Conservation (phyloP, 1,284 basidiomycete species). For the Microbotryum saponariae region DNA sequence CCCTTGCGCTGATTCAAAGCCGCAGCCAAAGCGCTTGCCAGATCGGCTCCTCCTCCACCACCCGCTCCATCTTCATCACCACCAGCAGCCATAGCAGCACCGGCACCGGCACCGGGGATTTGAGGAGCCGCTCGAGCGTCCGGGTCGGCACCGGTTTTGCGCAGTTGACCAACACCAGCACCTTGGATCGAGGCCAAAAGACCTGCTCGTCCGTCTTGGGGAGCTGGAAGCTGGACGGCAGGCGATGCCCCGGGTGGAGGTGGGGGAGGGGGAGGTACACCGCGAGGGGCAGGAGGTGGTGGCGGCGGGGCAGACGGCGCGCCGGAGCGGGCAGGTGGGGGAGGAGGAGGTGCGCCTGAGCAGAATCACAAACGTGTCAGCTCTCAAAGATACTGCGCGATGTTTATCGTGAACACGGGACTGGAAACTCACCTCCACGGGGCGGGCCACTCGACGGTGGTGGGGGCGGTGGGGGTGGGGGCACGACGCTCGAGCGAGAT, state of each 20-base stretch:
- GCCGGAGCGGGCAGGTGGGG: constrained; percentile 8
- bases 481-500: not conserved
- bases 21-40: constrained; percentile 59
- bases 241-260: constrained; percentile 5
- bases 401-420: constrained; percentile 4
- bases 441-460: not conserved
- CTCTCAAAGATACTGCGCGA: not conserved
- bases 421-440: not conserved
- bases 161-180: constrained; percentile 60
- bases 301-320: constrained; percentile 7
- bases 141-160: constrained; percentile 46
- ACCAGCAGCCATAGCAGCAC: constrained; percentile 34
- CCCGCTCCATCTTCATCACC: constrained; percentile 35
- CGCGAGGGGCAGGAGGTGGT: constrained; percentile 8
- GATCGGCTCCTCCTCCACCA: constrained; percentile 47
- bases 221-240: not conserved
- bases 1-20: constrained; percentile 72
- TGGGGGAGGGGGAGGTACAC: constrained; percentile 13
- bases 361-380: not conserved
- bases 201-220: constrained; percentile 47
- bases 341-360: constrained; percentile 4
- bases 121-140: constrained; percentile 33
- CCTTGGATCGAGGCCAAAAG: constrained; percentile 62
- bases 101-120: constrained; percentile 40
- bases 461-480: not conserved